Conservation (phyloP, 192 early-diverging fungal genomes). For the Geranomyces michiganensis region DNA sequence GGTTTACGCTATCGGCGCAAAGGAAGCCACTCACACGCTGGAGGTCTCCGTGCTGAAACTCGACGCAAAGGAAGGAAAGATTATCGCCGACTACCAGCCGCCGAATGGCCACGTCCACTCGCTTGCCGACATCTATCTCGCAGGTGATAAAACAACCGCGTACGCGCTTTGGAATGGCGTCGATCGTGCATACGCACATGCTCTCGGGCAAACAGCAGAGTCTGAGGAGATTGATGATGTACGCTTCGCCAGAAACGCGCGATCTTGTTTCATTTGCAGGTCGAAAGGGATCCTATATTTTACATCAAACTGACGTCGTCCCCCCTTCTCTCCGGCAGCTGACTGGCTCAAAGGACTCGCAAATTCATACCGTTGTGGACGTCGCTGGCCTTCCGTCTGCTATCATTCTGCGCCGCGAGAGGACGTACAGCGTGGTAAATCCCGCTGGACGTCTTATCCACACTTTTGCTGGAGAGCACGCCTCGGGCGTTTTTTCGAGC, state of each 20-base stretch:
- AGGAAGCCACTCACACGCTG: not conserved
- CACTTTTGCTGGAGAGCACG: not conserved
- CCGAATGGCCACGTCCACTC: constrained; percentile 12
- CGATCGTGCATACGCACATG: constrained; percentile 15
- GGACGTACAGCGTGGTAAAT: not conserved
- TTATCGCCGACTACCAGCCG: constrained; percentile 25
- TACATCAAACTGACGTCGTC: not conserved
- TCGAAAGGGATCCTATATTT: not conserved
- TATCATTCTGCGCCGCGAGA: not conserved
- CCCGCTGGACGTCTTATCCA: not conserved
- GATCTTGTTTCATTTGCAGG: too few species aligned
- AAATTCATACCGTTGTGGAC: not conserved
- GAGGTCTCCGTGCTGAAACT: constrained; percentile 10
- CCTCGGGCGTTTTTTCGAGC: not conserved
- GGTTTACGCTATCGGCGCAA: constrained; percentile 19
- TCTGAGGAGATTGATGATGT: constrained; percentile 18
- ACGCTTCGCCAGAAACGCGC: not conserved
- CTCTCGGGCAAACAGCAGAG: constrained; percentile 9
- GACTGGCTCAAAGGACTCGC: not conserved
- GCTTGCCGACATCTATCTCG: constrained; percentile 11
- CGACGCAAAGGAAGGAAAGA: constrained; percentile 1
- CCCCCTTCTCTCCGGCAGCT: not conserved
- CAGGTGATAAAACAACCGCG: not conserved
- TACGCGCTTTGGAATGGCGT: constrained; percentile 22
- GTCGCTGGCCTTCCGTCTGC: not conserved